These are phyloP conservation scores for Plasmodium gonderi DNA, from an alignment of 169 alveolate genomes.

Conservation along the genomic window DNA sequence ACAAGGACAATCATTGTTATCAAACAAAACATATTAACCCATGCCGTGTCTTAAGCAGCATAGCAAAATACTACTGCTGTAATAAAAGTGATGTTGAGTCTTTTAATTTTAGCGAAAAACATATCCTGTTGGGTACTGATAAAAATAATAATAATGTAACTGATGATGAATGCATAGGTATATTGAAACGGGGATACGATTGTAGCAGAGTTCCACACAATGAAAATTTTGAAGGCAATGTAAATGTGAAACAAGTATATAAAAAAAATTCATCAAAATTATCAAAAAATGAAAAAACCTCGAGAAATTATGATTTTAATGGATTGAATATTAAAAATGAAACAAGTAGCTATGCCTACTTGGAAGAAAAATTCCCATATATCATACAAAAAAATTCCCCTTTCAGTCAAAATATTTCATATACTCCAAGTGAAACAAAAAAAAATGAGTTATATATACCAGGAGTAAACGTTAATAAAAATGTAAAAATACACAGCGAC, in stretches of 20 bases:
- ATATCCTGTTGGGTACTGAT: background rate
- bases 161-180: background rate
- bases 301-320: background rate
- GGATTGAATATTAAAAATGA: background rate
- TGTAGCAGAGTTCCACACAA: background rate
- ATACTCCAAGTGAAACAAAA: background rate
- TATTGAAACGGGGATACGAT: background rate
- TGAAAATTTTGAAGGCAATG: background rate
- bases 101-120: background rate
- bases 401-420: background rate
- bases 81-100: constrained; percentile 21
- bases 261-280: background rate
- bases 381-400: background rate
- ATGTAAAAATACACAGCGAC: background rate
- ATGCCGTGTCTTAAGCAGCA: background rate
- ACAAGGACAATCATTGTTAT: background rate
- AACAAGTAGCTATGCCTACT: background rate
- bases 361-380: background rate
- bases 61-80: constrained; percentile 42
- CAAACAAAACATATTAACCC: background rate
- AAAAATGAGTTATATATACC: background rate
- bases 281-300: background rate
- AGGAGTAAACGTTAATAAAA: background rate
- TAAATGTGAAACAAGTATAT: background rate
- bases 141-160: background rate